These are phyloP conservation scores for Mycena indigotica DNA, from an alignment of 768 basidiomycete species.

Conservation along the genomic window DNA sequence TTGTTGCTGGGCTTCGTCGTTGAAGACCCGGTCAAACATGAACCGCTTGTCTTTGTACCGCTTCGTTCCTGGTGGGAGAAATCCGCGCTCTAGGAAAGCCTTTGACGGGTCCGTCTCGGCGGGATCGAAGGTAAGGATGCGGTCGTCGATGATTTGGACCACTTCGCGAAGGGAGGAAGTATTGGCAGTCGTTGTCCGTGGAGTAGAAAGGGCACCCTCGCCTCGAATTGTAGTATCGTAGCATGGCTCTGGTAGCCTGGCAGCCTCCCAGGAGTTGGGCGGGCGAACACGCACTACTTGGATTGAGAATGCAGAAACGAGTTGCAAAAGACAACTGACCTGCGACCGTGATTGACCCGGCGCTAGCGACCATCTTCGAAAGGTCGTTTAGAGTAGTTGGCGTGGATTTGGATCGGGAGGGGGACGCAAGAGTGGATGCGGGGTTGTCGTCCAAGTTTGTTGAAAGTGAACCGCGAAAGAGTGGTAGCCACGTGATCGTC, in stretches of 20 bases:
- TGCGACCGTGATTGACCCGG: conserved; percentile 87
- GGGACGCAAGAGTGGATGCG: no score
- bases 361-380: conserved; percentile 63
- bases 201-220: conserved; percentile 83
- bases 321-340: conserved; percentile 44
- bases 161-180: conserved; percentile 70
- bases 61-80: conserved; percentile 83
- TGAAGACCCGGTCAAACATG: conserved; percentile 95
- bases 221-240: conserved; percentile 74
- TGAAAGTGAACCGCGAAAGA: no score
- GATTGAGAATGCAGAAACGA: conserved; percentile 1
- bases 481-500: conserved; percentile 35
- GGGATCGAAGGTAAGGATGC: conserved; percentile 94
- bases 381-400: conserved; percentile 9
- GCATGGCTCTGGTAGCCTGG: conserved; percentile 75
- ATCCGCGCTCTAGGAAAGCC: conserved; percentile 83
- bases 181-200: conserved; percentile 55
- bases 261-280: conserved; percentile 81
- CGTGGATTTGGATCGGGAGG: no score
- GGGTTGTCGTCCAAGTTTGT: no score
- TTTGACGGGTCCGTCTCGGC: conserved; percentile 82
- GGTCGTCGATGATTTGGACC: conserved; percentile 90
- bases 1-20: conserved; percentile 76
- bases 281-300: conserved; percentile 85
- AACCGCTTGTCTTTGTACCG: conserved; percentile 96